These are phyloP conservation scores for Coemansia sp. DNA, from an alignment of 192 early-diverging fungal species.

Conservation along the genomic window DNA sequence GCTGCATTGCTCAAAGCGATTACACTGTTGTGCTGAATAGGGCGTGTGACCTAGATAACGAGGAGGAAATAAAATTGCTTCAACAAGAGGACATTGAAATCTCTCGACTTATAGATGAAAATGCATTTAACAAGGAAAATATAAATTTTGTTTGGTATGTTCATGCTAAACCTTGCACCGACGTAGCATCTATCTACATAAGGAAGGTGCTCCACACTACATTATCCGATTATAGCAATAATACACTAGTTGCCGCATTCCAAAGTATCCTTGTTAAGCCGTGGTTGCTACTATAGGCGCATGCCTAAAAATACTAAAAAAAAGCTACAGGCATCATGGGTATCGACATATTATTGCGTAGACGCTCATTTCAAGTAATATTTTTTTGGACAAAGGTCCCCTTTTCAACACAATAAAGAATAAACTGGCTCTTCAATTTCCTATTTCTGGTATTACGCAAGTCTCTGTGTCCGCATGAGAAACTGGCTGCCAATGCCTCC, in stretches of 20 bases:
- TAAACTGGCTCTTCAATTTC: too few relatives aligned
- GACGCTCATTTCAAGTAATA: too few relatives aligned
- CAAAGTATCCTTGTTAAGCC: neutral
- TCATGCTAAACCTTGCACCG: neutral
- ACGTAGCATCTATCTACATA: neutral
- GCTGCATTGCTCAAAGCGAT: neutral
- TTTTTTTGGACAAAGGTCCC: too few relatives aligned
- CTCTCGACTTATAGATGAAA: neutral
- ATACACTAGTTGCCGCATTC: neutral
- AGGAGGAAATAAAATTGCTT: neutral
- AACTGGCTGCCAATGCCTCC: too few relatives aligned
- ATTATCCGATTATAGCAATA: neutral
- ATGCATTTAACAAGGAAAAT: neutral
- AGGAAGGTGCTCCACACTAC: neutral
- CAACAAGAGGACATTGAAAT: neutral
- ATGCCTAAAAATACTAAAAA: neutral
- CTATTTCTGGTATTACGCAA: too few relatives aligned
- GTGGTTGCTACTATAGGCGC: neutral
- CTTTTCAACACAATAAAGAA: too few relatives aligned
- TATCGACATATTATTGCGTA: too few relatives aligned
- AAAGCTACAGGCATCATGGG: neutral
- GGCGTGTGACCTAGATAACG: neutral
- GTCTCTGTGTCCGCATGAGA: too few relatives aligned
- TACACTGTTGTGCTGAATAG: neutral
- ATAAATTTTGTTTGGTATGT: neutral